Evolutionary conservation across 2,329 filamentous ascomycete genomes (phyloP).

Genomic region (Alternaria consortialis): DNA sequence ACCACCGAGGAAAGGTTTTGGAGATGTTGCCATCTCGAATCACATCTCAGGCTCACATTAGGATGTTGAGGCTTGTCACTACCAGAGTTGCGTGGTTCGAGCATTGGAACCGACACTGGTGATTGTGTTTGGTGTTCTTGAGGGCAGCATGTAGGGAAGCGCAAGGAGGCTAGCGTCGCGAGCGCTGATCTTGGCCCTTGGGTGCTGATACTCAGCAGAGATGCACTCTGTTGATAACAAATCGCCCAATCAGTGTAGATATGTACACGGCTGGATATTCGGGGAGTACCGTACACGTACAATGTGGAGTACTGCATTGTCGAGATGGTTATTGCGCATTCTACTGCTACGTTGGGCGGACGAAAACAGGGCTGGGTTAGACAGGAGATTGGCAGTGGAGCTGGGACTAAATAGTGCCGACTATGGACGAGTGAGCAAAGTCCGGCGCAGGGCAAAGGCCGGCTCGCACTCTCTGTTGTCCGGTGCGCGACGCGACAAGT

Average conservation of each 20-base stretch:
- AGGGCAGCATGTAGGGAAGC: slow-evolving; percentile 1
- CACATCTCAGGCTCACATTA: neutral
- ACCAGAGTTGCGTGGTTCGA: neutral
- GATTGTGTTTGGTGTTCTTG: neutral
- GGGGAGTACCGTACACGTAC: neutral
- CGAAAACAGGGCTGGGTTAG: slow-evolving; percentile 19
- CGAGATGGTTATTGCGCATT: neutral
- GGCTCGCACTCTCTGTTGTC: slow-evolving; percentile 9
- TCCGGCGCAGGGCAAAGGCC: slow-evolving; percentile 15
- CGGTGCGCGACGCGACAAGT: slow-evolving; percentile 1
- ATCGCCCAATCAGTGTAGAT: neutral
- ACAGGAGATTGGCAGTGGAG: slow-evolving; percentile 18
- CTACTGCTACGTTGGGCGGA: slow-evolving; percentile 5
- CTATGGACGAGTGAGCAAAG: slow-evolving; percentile 1
- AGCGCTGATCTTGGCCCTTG: neutral
- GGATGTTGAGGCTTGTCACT: neutral
- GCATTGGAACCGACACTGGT: neutral
- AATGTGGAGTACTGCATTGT: neutral
- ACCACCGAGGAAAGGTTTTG: neutral
- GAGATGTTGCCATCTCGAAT: neutral
- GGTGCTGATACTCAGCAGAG: neutral
- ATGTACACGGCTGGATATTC: neutral
- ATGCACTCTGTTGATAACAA: neutral
- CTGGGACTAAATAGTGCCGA: slow-evolving; percentile 13
- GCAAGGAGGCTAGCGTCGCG: neutral